These are phyloP conservation scores for Ceratobasidium sp. DNA, from an alignment of 1,284 basidiomycete genomes.

Conservation along the genomic window DNA sequence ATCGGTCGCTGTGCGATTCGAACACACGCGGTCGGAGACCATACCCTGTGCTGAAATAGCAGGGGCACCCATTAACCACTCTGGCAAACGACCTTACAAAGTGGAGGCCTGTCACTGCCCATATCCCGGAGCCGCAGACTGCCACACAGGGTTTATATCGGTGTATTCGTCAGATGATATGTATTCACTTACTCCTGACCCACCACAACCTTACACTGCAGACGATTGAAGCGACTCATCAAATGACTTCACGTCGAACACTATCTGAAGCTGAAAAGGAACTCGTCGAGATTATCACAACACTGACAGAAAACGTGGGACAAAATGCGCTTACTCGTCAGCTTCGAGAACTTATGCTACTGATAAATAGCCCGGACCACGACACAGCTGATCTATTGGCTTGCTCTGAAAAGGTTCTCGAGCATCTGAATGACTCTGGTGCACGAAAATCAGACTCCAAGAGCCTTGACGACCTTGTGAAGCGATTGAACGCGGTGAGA, in stretches of 20 bases:
- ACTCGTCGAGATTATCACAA: not conserved
- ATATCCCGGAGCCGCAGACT: no score
- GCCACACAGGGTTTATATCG: no score
- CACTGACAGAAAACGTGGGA: not conserved
- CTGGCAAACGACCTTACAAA: constrained; percentile 44
- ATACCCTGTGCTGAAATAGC: constrained; percentile 45
- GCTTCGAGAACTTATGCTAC: constrained; percentile 1
- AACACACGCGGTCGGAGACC: constrained; percentile 47
- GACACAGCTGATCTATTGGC: not conserved
- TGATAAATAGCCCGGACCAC: constrained; percentile 11
- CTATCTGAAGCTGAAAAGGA: not conserved
- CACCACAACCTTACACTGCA: not conserved
- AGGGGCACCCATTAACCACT: constrained; percentile 47
- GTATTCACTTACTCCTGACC: no score
- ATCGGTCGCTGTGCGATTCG: constrained; percentile 46
- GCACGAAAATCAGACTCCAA: not conserved
- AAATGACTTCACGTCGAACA: constrained; percentile 6
- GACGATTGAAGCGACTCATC: not conserved
- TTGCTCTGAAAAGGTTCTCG: not conserved
- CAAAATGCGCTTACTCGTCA: not conserved
- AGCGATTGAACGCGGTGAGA: not conserved
- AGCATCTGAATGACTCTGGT: not conserved
- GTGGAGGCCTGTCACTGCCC: no score
- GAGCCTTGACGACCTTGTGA: not conserved
- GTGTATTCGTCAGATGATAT: no score